Conservation (phyloP, 495 filamentous ascomycete genomes). For the Lepraria neglecta region DNA sequence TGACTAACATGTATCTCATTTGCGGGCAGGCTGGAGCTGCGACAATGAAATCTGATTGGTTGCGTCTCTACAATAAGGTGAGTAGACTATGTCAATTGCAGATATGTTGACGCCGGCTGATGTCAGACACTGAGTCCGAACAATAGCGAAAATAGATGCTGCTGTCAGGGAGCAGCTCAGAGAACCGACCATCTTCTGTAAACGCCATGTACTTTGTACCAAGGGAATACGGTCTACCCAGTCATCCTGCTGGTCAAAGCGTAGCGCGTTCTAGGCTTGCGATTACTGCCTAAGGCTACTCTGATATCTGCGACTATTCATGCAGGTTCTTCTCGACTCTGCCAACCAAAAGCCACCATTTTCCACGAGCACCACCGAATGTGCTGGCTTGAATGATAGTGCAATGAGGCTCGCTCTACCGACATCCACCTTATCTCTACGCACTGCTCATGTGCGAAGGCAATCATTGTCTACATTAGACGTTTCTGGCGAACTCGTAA, state of each 20-base stretch:
- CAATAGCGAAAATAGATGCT: background rate
- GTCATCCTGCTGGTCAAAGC: conserved; percentile 9
- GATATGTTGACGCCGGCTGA: conserved; percentile 3
- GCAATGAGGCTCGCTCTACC: conserved; percentile 1
- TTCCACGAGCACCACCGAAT: conserved; percentile 1
- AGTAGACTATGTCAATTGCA: background rate
- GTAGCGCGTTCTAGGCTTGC: conserved; percentile 1
- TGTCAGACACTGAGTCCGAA: conserved; percentile 5
- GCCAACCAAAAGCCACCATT: background rate
- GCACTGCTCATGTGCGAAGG: background rate
- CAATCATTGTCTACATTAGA: background rate
- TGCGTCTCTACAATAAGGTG: too few species aligned
- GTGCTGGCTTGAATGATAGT: background rate
- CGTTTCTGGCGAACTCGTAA: background rate
- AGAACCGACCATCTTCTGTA: background rate
- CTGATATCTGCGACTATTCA: conserved; percentile 1
- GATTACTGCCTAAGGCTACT: conserved; percentile 8
- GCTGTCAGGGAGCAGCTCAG: background rate
- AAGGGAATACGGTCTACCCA: background rate
- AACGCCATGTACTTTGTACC: background rate
- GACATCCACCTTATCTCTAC: conserved; percentile 1
- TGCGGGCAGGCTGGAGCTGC: background rate
- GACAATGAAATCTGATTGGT: background rate
- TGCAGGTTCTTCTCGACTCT: background rate
- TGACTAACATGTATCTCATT: background rate